phyloP scores from a whole-genome alignment of 176 grass and related monocot species.

The Puccinellia tenuiflora region DNA sequence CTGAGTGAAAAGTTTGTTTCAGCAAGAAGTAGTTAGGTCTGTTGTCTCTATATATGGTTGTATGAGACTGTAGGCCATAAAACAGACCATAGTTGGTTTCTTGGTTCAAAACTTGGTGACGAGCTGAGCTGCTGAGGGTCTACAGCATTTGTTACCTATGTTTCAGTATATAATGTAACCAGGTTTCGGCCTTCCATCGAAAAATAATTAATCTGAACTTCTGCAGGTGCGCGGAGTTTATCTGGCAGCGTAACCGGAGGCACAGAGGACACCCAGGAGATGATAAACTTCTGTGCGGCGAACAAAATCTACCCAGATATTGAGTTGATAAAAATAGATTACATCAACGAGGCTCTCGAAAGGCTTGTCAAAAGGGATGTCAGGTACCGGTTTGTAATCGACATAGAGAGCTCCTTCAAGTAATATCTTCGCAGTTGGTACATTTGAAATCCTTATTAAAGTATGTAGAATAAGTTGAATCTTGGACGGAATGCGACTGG shows the following conservation, averaged over 20 bases:
- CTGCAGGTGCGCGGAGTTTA: conserved; percentile 49
- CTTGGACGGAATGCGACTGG: background rate
- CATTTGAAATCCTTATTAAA: background rate
- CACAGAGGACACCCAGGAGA: conserved; percentile 56
- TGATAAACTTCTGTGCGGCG: conserved; percentile 62
- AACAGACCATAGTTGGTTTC: no score
- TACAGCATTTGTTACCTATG: background rate
- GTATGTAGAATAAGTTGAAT: background rate
- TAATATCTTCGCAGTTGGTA: background rate
- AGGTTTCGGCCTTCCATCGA: background rate
- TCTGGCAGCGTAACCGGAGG: conserved; percentile 54
- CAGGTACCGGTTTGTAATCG: conserved; percentile 69
- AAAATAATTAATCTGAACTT: conserved; percentile 5
- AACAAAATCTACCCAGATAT: conserved; percentile 74
- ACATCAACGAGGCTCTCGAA: conserved; percentile 65
- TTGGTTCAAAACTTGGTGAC: background rate
- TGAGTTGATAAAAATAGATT: conserved; percentile 71
- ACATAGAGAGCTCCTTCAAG: conserved; percentile 54
- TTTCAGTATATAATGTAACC: background rate
- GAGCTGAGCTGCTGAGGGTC: no score
- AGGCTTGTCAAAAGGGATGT: conserved; percentile 62
- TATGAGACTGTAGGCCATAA: no score
- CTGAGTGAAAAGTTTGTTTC: no score
- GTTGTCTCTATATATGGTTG: no score
- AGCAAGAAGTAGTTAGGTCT: no score